Base-by-base conservation (phyloP, 2,329 filamentous ascomycete genomes). In the Neonectria sp. region DNA sequence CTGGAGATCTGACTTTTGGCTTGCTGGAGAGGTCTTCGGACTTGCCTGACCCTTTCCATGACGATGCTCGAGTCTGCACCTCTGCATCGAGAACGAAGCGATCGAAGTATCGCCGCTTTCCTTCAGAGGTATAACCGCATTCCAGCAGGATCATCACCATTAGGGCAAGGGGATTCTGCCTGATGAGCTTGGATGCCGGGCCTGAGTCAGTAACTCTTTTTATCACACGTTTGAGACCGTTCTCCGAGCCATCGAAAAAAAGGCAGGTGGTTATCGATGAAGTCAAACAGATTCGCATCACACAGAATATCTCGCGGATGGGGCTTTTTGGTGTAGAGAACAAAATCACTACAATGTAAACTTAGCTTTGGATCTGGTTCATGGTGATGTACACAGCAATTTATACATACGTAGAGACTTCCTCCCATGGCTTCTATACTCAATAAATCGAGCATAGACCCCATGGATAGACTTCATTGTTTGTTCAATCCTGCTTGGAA, bases 371-470 rank as follows among this genome's bases (percentile, higher is more conserved):
- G 15, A 35, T 35, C 11, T 35, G 11, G 11, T 12, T 35, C 3
- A 35, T 12, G 11, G 12, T 13, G 33, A 35, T 13, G 13, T 12
- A 13, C 33, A 5, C 4, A 1, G 11, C 11, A 13, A 4, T 48
- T 31, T 15, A 52, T 33, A 52, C 55, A 27, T 48, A 58, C 55
- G 43, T 27, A 58, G 8, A 25, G 43, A 35, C 11, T 48, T 58
- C 33, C 21, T n/a, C 8, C 15, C 43, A 17, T 58, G 11, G 11
- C 15, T 9, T 9, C 11, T 15, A 24, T 58, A 17, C 27, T 48
- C 43, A 33, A 58, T 33, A 3, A 58, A 58, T 15, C 55, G 55
- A 46, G 55, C 25, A 33, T 35, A 48, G 21, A 58, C 55, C 17
- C 55, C 55, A 33, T 58, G 55, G 11, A 58, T 58, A 17, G 55